Percentiles rank a stretch among this genome's conserved stretches.
Evolutionary conservation across 2,329 filamentous ascomycete species (phyloP).

Genomic region (Scedosporium aurantiacum): DNA sequence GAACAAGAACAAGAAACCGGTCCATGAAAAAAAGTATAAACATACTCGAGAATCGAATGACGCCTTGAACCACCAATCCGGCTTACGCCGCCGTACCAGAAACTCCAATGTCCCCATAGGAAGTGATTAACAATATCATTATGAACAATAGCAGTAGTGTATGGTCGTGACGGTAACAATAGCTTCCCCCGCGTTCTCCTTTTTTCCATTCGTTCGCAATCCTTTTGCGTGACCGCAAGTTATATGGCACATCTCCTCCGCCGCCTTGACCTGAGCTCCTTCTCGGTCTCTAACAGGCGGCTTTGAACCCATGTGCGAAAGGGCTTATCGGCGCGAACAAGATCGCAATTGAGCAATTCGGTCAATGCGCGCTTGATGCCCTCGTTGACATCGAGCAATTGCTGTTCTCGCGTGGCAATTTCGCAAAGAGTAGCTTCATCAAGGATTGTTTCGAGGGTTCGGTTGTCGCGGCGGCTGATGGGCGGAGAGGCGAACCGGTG

Average conservation of each 20-base stretch:
- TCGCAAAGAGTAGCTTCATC: constrained; percentile 37
- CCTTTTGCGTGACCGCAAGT: not conserved
- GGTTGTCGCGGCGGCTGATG: constrained; percentile 5
- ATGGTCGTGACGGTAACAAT: not conserved
- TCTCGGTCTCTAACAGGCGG: constrained; percentile 49
- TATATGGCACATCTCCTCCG: constrained; percentile 31
- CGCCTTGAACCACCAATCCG: not conserved
- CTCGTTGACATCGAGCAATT: constrained; percentile 46
- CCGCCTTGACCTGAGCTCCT: constrained; percentile 42
- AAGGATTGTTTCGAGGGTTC: constrained; percentile 26
- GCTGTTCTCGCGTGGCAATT: constrained; percentile 41
- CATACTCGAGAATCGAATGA: not conserved
- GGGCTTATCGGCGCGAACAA: constrained; percentile 36
- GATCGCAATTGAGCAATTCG: constrained; percentile 49
- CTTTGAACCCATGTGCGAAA: constrained; percentile 49
- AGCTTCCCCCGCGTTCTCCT: not conserved
- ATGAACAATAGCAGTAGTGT: not conserved
- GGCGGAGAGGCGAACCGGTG: constrained; percentile 9
- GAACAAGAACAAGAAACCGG: not conserved
- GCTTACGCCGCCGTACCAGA: not conserved
- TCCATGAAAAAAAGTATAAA: not conserved
- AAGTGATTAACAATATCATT: not conserved
- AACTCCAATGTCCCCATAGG: not conserved
- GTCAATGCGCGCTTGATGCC: constrained; percentile 51
- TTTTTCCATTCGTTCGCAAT: not conserved